Conservation (phyloP, 2,329 filamentous ascomycete species). For the Aspergillus luchuensis region DNA sequence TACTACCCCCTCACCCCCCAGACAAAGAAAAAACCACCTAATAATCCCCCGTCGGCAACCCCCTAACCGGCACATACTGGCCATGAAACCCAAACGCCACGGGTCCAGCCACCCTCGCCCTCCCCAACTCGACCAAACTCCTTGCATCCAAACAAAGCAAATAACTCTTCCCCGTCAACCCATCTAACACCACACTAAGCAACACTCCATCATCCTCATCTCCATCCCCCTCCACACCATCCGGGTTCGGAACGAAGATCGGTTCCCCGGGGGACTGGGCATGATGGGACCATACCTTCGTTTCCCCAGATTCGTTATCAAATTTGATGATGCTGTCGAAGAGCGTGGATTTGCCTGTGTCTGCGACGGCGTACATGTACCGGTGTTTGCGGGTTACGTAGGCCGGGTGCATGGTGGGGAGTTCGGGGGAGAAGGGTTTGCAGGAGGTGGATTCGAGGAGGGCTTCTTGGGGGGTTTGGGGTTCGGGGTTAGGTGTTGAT, state of each 20-base stretch:
- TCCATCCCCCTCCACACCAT: slow-evolving; percentile 49
- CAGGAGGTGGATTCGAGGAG: slow-evolving; percentile 31
- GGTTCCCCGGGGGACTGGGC: slow-evolving; percentile 57
- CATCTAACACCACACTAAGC: slow-evolving; percentile 57
- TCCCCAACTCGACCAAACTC: slow-evolving; percentile 52
- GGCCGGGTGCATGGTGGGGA: slow-evolving; percentile 54
- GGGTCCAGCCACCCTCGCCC: slow-evolving; percentile 52
- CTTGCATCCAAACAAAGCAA: slow-evolving; percentile 55
- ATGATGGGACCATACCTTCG: slow-evolving; percentile 48
- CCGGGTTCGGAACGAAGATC: slow-evolving; percentile 51
- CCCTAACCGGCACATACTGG: slow-evolving; percentile 35
- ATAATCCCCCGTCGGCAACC: slow-evolving; percentile 32
- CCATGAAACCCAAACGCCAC: slow-evolving; percentile 60
- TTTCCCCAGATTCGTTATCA: slow-evolving; percentile 48
- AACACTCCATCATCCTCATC: slow-evolving; percentile 57
- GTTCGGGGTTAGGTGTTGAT: slow-evolving; percentile 10
- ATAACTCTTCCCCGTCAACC: slow-evolving; percentile 53
- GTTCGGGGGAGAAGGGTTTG: slow-evolving; percentile 41
- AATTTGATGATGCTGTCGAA: slow-evolving; percentile 57
- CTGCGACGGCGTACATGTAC: slow-evolving; percentile 52
- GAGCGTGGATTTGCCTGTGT: slow-evolving; percentile 52
- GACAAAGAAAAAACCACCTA: slow-evolving; percentile 9
- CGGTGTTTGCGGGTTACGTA: slow-evolving; percentile 50
- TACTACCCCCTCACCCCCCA: slow-evolving; percentile 24
- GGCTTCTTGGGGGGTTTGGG: slow-evolving; percentile 20